Conservation (phyloP, 1,284 basidiomycete genomes). For the Heliocybe sulcata region DNA sequence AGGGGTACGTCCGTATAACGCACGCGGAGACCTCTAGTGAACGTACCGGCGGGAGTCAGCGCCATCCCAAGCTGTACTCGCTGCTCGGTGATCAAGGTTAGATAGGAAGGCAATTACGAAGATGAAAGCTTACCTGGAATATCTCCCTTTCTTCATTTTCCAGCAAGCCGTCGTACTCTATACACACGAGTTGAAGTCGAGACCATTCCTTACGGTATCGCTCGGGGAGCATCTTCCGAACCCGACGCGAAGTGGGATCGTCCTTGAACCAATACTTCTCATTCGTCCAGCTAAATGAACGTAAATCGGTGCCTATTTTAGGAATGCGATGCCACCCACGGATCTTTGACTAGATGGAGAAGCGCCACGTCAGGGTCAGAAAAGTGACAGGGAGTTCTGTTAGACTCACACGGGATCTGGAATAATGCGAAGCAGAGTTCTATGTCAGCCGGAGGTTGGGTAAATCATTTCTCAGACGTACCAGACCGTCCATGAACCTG, state of each 20-base stretch:
- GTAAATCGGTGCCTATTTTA: not conserved
- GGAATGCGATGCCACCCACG: slow-evolving; percentile 27
- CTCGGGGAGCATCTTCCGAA: slow-evolving; percentile 34
- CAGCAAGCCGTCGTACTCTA: slow-evolving; percentile 59
- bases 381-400: slow-evolving; percentile 13
- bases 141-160: slow-evolving; percentile 63
- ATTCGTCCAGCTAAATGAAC: slow-evolving; percentile 23
- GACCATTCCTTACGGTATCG: slow-evolving; percentile 47
- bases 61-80: slow-evolving; percentile 75
- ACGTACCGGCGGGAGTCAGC: slow-evolving; percentile 54
- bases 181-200: slow-evolving; percentile 66
- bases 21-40: not conserved
- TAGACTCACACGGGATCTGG: not conserved
- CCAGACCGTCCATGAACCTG: slow-evolving; percentile 62
- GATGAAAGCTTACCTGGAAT: slow-evolving; percentile 45
- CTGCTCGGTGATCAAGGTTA: slow-evolving; percentile 21
- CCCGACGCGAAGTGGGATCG: slow-evolving; percentile 19
- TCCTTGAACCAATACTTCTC: slow-evolving; percentile 53
- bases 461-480: slow-evolving; percentile 23
- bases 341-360: slow-evolving; percentile 39
- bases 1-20: not conserved
- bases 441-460: slow-evolving; percentile 3
- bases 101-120: not conserved
- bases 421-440: not conserved
- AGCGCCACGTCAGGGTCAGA: slow-evolving; percentile 3